Evolutionary conservation across 2,329 filamentous ascomycete genomes (phyloP).

Genomic region (Exophiala alcalophila): DNA sequence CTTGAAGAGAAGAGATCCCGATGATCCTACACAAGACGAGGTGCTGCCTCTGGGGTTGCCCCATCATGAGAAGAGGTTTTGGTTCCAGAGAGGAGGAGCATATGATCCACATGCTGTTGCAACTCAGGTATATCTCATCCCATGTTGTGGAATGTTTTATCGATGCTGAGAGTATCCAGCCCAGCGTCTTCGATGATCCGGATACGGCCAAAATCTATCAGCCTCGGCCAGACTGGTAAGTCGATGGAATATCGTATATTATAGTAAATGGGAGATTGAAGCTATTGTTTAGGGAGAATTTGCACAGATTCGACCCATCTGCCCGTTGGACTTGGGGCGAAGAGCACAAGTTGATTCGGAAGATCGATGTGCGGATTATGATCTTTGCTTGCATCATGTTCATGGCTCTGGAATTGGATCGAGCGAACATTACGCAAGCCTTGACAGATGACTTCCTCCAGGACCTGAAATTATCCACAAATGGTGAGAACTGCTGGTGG

Average conservation of each 20-base stretch:
- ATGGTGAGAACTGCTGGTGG: slow-evolving; percentile 26
- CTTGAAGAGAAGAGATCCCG: slow-evolving; percentile 1
- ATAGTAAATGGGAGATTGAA: background rate
- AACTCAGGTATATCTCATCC: slow-evolving; percentile 19
- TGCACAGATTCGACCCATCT: slow-evolving; percentile 46
- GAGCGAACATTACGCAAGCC: slow-evolving; percentile 57
- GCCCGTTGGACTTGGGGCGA: slow-evolving; percentile 21
- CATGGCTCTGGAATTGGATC: slow-evolving; percentile 58
- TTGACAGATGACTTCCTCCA: slow-evolving; percentile 57
- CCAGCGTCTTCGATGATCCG: slow-evolving; percentile 46
- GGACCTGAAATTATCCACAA: slow-evolving; percentile 35
- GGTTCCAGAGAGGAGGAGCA: slow-evolving; percentile 31
- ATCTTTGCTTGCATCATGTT: slow-evolving; percentile 52
- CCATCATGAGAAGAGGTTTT: slow-evolving; percentile 25
- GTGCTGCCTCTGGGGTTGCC: slow-evolving; percentile 7
- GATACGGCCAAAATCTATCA: slow-evolving; percentile 37
- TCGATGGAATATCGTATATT: slow-evolving; percentile 32
- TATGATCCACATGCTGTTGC: slow-evolving; percentile 35
- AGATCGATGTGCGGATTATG: slow-evolving; percentile 33
- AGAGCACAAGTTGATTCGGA: slow-evolving; percentile 27
- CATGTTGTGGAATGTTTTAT: background rate
- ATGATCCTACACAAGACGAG: background rate
- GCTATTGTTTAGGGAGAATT: slow-evolving; percentile 36
- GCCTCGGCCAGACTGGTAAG: slow-evolving; percentile 20
- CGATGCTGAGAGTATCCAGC: slow-evolving; percentile 29